Evolutionary conservation across 176 grass and related monocot species (phyloP).

Genomic region (Carex littledalei): DNA sequence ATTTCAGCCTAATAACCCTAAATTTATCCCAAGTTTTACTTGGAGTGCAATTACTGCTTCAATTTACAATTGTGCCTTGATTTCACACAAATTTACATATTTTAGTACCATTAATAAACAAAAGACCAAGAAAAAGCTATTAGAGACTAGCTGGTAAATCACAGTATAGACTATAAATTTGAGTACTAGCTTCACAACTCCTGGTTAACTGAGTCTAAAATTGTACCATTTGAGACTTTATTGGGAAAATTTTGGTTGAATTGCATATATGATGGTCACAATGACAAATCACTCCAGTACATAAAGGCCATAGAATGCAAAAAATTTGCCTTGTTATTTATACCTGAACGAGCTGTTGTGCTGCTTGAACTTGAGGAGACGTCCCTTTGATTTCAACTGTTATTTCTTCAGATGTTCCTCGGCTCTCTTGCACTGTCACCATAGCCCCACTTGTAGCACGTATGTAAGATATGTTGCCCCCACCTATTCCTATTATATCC

Average conservation of each 20-base stretch:
- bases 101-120: too few relatives aligned
- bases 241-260: not conserved
- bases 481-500: constrained; percentile 91
- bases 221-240: not conserved
- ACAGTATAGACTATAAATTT: not conserved
- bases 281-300: not conserved
- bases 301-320: not conserved
- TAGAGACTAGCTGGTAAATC: too few relatives aligned
- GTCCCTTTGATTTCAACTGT: constrained; percentile 99
- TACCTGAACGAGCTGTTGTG: constrained; percentile 88
- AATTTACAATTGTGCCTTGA: not conserved
- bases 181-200: not conserved
- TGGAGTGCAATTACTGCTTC: too few relatives aligned
- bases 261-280: not conserved
- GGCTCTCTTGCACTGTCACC: constrained; percentile 82
- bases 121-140: too few relatives aligned
- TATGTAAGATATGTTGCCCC: constrained; percentile 91
- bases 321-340: not conserved
- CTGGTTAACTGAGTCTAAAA: not conserved
- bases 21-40: too few relatives aligned
- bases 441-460: constrained; percentile 74
- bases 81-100: not conserved
- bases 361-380: constrained; percentile 78
- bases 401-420: constrained; percentile 79
- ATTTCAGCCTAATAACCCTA: too few relatives aligned